These are phyloP conservation scores for Brasilioporus rufonigricans DNA, from an alignment of 768 basidiomycete genomes.

Conservation along the genomic window DNA sequence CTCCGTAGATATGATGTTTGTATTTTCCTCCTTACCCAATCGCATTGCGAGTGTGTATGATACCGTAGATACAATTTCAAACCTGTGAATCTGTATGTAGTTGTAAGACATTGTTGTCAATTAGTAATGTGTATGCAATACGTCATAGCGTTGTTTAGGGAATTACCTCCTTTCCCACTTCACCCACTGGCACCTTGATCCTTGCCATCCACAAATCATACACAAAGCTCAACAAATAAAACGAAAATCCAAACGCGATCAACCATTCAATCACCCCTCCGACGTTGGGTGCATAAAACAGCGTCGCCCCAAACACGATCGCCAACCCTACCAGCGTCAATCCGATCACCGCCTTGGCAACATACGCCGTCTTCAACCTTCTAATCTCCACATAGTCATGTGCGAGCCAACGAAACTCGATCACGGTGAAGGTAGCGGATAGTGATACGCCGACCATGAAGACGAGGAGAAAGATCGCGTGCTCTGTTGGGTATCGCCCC, in stretches of 20 bases:
- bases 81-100: no score
- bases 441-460: constrained; percentile 73
- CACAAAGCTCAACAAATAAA: constrained; percentile 70
- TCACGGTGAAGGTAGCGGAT: constrained; percentile 70
- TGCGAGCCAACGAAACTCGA: constrained; percentile 69
- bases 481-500: constrained; percentile 45
- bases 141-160: no score
- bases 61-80: no score
- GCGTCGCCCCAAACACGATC: constrained; percentile 57
- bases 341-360: constrained; percentile 62
- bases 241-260: constrained; percentile 68
- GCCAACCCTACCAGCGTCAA: constrained; percentile 55
- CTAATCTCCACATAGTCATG: constrained; percentile 47
- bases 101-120: no score
- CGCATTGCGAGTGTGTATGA: no score
- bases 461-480: constrained; percentile 62
- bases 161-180: neutral
- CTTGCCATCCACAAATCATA: constrained; percentile 68
- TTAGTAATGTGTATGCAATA: no score
- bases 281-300: constrained; percentile 44
- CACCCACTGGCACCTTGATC: no score
- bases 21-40: no score
- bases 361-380: constrained; percentile 52
- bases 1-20: no score
- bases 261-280: constrained; percentile 62